Evolutionary conservation across 805 yeast genomes (phyloP).

Genomic region (Trichomonascus vanleenenianus): DNA sequence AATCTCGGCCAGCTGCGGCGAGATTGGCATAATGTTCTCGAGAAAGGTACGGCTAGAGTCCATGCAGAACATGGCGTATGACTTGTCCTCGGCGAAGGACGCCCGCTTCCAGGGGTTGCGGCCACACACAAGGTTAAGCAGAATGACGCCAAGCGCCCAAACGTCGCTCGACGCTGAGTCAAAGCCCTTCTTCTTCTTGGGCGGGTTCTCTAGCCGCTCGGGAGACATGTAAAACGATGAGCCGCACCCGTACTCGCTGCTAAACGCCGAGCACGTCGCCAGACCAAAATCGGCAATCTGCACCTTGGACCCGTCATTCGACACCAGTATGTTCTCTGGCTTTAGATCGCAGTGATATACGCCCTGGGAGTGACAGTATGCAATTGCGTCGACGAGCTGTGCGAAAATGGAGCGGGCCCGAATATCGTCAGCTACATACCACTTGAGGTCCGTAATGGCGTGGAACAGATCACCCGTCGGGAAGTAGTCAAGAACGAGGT

Average conservation of each 20-base stretch:
- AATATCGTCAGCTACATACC: constrained; percentile 44
- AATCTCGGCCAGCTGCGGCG: constrained; percentile 44
- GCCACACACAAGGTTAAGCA: constrained; percentile 72
- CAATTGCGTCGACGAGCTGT: constrained; percentile 72
- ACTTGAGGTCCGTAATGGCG: constrained; percentile 60
- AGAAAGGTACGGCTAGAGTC: constrained; percentile 42
- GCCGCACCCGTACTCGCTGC: constrained; percentile 74
- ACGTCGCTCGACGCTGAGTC: constrained; percentile 77
- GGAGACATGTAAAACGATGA: constrained; percentile 92
- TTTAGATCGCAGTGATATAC: constrained; percentile 88
- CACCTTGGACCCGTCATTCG: constrained; percentile 43
- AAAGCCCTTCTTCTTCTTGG: constrained; percentile 21
- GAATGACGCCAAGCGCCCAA: constrained; percentile 79
- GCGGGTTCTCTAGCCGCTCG: constrained; percentile 37
- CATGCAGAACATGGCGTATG: constrained; percentile 57
- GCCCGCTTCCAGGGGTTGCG: constrained; percentile 92
- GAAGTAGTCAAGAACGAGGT: constrained; percentile 78
- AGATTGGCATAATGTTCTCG: constrained; percentile 63
- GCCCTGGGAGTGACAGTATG: constrained; percentile 67
- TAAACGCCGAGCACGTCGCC: constrained; percentile 56
- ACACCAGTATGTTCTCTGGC: constrained; percentile 79
- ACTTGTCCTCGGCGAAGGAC: constrained; percentile 46
- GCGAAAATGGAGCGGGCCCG: constrained; percentile 47
- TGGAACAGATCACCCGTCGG: constrained; percentile 74
- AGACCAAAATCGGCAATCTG: constrained; percentile 79